Evolutionary conservation across 805 yeast genomes (phyloP), one percentile per base, ranked within the genome.

Genomic region (Starmerella vitae): DNA sequence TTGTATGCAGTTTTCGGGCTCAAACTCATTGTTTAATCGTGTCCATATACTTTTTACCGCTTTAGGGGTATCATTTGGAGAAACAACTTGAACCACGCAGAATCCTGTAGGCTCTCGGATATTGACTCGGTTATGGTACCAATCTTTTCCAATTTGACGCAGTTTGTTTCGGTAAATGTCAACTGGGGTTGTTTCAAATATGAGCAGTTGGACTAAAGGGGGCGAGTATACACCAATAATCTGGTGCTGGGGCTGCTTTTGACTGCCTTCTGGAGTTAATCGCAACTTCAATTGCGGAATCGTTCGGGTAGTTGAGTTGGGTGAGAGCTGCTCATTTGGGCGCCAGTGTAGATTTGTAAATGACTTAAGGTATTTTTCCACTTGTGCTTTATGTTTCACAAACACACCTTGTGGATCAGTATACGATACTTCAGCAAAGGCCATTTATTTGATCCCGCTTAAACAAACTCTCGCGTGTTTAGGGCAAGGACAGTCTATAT

Each of bases 81-180:
- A 24, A 3, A 68, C 65, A 50, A 68, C 71, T 35, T 71, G 64
- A 0, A 82, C 57, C 4, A 84, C 66, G 44, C 71, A 62, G 77
- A 85, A 74, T 36, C 74, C 76, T 8, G 77, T 70, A 2, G 71
- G 67, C 33, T 39, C 70, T 36, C 53, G 61, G 41, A 42, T 62
- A 49, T 46, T 63, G 49, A 32, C 65, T 49, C 38, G 66, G 52
- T 29, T 64, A 33, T 68, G 64, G 20, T 81, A 62, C 97, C 98
- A 91, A 48, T 79, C 91, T 34, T 67, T 69, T 18, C 86, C 72
- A 47, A 84, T 62, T 1, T 93, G 94, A 29, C 98, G 69, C 1
- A 80, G 84, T 51, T 78, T 81, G 0, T 78, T 58, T 43, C 93
- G 65, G 57, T 88, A 88, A 1, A 72, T 72, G 13, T 88, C 97